Conservation (phyloP, 2,329 filamentous ascomycete genomes). For the Pyrenophora graminea region DNA sequence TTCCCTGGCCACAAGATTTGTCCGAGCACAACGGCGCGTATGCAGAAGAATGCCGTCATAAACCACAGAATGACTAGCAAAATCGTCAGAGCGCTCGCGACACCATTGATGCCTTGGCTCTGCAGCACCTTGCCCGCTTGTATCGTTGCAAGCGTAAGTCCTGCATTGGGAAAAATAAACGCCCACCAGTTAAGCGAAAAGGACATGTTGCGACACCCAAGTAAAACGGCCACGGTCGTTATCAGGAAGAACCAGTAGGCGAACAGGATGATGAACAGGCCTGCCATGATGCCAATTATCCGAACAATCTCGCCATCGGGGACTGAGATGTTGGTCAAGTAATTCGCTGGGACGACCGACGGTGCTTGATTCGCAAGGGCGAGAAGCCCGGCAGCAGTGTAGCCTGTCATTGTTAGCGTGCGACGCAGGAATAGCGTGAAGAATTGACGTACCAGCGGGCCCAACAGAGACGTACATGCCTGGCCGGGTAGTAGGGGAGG, state of each 20-base stretch:
- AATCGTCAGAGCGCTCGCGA: conserved; percentile 61
- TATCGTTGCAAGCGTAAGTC: conserved; percentile 64
- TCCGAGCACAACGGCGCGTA: conserved; percentile 55
- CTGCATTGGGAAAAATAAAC: conserved; percentile 69
- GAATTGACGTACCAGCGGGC: conserved; percentile 42
- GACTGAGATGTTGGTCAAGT: conserved; percentile 36
- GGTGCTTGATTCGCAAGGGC: conserved; percentile 51
- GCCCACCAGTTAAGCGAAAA: conserved; percentile 56
- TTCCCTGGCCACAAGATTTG: conserved; percentile 61
- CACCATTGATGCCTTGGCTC: conserved; percentile 57
- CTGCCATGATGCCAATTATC: conserved; percentile 50
- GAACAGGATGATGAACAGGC: conserved; percentile 55
- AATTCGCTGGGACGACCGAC: conserved; percentile 39
- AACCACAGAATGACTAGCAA: conserved; percentile 61
- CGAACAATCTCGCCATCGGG: conserved; percentile 46
- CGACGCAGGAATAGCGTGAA: conserved; percentile 52
- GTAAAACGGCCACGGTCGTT: conserved; percentile 45
- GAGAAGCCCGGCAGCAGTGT: conserved; percentile 48
- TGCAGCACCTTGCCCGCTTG: conserved; percentile 59
- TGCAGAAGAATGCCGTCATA: conserved; percentile 55
- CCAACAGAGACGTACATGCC: conserved; percentile 61
- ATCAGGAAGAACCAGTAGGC: conserved; percentile 58
- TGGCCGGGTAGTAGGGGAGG: conserved; percentile 47
- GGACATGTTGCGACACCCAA: conserved; percentile 47
- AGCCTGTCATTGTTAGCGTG: conserved; percentile 57